These are phyloP conservation scores for Spergularia bocconei DNA, from an alignment of 148 eudicot genomes.

Conservation along the genomic window DNA sequence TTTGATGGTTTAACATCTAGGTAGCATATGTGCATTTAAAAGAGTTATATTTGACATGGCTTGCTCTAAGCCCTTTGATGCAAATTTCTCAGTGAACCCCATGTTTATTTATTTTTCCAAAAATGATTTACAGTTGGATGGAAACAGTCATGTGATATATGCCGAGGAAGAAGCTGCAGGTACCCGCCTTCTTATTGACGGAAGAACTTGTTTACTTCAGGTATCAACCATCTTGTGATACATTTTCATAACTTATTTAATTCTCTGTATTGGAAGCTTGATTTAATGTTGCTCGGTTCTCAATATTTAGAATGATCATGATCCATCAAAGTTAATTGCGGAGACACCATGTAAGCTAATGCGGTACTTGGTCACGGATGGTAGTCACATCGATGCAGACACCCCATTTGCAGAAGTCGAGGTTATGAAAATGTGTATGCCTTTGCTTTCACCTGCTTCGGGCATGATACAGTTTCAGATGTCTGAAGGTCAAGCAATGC, in stretches of 20 bases:
- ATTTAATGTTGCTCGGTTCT: constrained; percentile 13
- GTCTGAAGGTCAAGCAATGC: constrained; percentile 99
- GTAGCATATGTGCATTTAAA: background rate
- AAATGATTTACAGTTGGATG: constrained; percentile 66
- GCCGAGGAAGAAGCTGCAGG: constrained; percentile 99
- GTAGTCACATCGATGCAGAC: constrained; percentile 94
- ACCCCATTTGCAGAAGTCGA: constrained; percentile 99
- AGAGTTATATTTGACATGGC: background rate
- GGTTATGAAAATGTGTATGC: constrained; percentile 99
- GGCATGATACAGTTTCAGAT: constrained; percentile 72
- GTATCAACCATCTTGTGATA: constrained; percentile 30
- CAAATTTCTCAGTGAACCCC: background rate
- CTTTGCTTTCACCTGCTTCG: constrained; percentile 96
- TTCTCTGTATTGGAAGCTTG: constrained; percentile 15
- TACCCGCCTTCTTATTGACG: constrained; percentile 99
- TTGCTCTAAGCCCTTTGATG: background rate
- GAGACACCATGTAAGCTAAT: constrained; percentile 99
- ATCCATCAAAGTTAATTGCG: constrained; percentile 94
- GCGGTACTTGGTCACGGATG: constrained; percentile 76
- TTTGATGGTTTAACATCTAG: background rate
- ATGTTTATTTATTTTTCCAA: constrained; percentile 1
- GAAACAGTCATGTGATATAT: constrained; percentile 95
- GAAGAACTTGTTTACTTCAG: constrained; percentile 99
- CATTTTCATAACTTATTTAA: constrained; percentile 13
- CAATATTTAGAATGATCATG: constrained; percentile 79